Evolutionary conservation across 129 eudicot genomes (phyloP).

Genomic region (Centrapalus pauciflorus): DNA sequence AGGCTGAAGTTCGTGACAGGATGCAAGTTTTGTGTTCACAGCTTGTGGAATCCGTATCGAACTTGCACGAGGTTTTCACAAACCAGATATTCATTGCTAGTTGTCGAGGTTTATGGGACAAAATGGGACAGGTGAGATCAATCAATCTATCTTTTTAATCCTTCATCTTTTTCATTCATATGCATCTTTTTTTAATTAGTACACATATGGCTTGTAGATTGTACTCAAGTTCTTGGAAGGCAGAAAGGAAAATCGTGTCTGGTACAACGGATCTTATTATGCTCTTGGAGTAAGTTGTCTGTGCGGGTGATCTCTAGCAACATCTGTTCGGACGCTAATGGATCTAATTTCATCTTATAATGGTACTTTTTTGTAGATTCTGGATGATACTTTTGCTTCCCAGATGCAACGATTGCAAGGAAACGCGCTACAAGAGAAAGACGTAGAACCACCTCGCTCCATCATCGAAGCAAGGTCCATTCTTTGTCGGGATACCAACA

Average conservation of each 20-base stretch:
- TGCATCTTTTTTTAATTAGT: background rate
- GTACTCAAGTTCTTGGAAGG: slow-evolving; percentile 84
- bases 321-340: background rate
- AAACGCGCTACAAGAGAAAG: slow-evolving; percentile 78
- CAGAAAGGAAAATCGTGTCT: slow-evolving; percentile 82
- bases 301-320: background rate
- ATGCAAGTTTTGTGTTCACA: slow-evolving; percentile 74
- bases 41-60: slow-evolving; percentile 62
- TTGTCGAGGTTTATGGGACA: slow-evolving; percentile 86
- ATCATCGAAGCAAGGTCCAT: slow-evolving; percentile 86
- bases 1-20: slow-evolving; percentile 76
- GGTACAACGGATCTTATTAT: slow-evolving; percentile 88
- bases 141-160: background rate
- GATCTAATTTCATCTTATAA: background rate
- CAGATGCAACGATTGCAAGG: slow-evolving; percentile 95
- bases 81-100: slow-evolving; percentile 69
- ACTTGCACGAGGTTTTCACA: slow-evolving; percentile 80
- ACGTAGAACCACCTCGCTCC: slow-evolving; percentile 77
- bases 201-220: slow-evolving; percentile 32
- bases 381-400: slow-evolving; percentile 92
- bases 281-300: slow-evolving; percentile 75
- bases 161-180: background rate
- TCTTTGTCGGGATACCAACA: slow-evolving; percentile 65
- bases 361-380: slow-evolving; percentile 37
- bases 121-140: slow-evolving; percentile 86